These are phyloP conservation scores for Wickerhamiella allomyrinae DNA, from an alignment of 805 yeast genomes.

Conservation along the genomic window DNA sequence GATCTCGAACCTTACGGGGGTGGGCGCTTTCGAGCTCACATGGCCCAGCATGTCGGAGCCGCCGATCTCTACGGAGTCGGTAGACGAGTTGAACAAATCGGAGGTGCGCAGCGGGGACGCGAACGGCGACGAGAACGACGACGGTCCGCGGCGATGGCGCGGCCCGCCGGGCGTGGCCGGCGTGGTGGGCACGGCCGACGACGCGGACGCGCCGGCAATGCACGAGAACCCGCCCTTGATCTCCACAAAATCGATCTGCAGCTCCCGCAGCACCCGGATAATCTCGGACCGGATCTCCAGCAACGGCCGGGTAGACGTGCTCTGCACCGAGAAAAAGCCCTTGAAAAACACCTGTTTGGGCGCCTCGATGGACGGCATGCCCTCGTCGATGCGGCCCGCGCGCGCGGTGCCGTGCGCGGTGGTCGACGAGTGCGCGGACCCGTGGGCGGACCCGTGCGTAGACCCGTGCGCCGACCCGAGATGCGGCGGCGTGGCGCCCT, in stretches of 20 bases:
- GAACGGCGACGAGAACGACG: not conserved
- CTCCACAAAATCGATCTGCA: slow-evolving; percentile 73
- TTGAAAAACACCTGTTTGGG: slow-evolving; percentile 82
- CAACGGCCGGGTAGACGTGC: slow-evolving; percentile 83
- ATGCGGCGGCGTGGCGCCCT: slow-evolving; percentile 9
- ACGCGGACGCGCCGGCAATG: slow-evolving; percentile 35
- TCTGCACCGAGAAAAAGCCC: slow-evolving; percentile 89
- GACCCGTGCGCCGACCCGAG: not conserved
- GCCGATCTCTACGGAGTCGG: slow-evolving; percentile 24
- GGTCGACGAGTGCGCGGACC: not conserved
- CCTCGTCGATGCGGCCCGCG: slow-evolving; percentile 43
- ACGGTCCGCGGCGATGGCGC: slow-evolving; percentile 2
- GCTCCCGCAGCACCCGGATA: slow-evolving; percentile 55
- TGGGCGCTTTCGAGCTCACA: slow-evolving; percentile 20
- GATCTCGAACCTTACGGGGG: slow-evolving; percentile 78
- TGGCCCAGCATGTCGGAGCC: slow-evolving; percentile 28
- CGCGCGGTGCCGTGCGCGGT: not conserved
- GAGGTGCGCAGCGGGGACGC: slow-evolving; percentile 21
- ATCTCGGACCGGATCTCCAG: slow-evolving; percentile 79
- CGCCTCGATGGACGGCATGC: slow-evolving; percentile 89
- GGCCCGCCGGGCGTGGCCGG: slow-evolving; percentile 1
- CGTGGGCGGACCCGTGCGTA: not conserved
- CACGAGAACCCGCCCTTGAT: slow-evolving; percentile 91
- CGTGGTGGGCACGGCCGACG: slow-evolving; percentile 4
- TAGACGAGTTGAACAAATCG: slow-evolving; percentile 18